Evolutionary conservation across 2,329 filamentous ascomycete species (phyloP).

Genomic region (Tolypocladium album): DNA sequence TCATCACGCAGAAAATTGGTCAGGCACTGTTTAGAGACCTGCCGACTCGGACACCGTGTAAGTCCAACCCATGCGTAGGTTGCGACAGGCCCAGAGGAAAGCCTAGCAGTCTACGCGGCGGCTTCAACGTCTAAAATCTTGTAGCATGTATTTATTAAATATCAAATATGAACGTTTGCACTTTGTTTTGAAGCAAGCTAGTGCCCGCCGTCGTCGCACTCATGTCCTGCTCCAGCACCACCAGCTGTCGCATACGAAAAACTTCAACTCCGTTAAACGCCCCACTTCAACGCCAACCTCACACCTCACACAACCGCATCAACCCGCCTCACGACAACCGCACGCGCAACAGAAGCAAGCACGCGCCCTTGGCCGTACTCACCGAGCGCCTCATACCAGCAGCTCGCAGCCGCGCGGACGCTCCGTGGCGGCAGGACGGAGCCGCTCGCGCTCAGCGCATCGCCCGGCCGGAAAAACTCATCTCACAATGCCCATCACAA

Average conservation of each 20-base stretch:
- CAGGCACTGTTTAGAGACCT: neutral
- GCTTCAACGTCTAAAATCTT: neutral
- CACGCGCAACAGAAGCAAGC: neutral
- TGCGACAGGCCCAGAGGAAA: neutral
- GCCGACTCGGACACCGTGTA: neutral
- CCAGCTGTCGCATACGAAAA: constrained; percentile 9
- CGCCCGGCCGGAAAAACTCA: neutral
- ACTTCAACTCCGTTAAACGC: constrained; percentile 10
- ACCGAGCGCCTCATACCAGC: neutral
- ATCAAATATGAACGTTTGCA: neutral
- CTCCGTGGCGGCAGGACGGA: neutral
- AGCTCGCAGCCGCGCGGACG: neutral
- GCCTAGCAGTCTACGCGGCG: neutral
- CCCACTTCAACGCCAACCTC: constrained; percentile 17
- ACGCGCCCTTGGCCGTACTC: neutral
- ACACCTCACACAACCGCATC: neutral
- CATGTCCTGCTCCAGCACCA: neutral
- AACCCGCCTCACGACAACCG: neutral
- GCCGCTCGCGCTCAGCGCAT: neutral
- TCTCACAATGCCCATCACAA: constrained; percentile 35
- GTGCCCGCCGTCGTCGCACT: neutral
- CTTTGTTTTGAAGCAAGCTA: neutral
- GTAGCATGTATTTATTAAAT: neutral
- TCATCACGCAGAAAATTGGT: neutral
- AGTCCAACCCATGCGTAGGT: neutral